Evolutionary conservation across 1,284 basidiomycete genomes (phyloP), one percentile per base, ranked within the genome.

Genomic region (Cryptococcus hybrid): DNA sequence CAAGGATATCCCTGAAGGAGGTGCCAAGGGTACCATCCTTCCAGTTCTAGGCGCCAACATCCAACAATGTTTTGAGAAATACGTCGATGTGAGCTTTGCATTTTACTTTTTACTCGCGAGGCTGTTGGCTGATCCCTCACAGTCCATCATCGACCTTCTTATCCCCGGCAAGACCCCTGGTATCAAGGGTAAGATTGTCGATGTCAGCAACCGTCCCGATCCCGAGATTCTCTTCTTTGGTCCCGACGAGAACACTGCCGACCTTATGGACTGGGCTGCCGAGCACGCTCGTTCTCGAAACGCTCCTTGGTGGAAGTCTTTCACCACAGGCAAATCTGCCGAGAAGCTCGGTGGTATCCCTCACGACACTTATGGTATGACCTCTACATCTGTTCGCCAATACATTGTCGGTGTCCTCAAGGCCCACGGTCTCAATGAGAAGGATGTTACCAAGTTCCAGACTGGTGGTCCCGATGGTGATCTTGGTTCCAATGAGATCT

Each of bases 241-340:
- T 12, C 96, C 96, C 35, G 95, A 99, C 81, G 94, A 88, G 63
- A 93, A 94, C 57, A 99, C 96, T 35, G 96, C 96, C 48, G 92
- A 95, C 66, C 88, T 92, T 86, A 99, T 99, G 96, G 96, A 99
- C 81, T 99, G 95, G 95, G 95, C 93, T 54, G 92, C 92, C 18
- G 70, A 80, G 61, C 83, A 85, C 69, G 83, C 83, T 18, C 77
- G 81, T 47, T 70, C 78, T 36, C 78, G 84, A 58, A 79, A 80
- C 36, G 82, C 83, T 3, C 73, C 79, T 15, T 84, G 81, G 80
- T 84, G 94, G 97, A 85, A 83, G 88, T 96, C 93, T 7, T 98
- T 99, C 80, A 98, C 96, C 47, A 99, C 96, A 15, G 96, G 96
- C 64, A 99, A 99, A 86, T 92, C 88, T 60, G 95, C 96, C 3